Evolutionary conservation across 441 rosid genomes (phyloP), one percentile per base, ranked within the genome.

Genomic region (Macaranga tanarius): DNA sequence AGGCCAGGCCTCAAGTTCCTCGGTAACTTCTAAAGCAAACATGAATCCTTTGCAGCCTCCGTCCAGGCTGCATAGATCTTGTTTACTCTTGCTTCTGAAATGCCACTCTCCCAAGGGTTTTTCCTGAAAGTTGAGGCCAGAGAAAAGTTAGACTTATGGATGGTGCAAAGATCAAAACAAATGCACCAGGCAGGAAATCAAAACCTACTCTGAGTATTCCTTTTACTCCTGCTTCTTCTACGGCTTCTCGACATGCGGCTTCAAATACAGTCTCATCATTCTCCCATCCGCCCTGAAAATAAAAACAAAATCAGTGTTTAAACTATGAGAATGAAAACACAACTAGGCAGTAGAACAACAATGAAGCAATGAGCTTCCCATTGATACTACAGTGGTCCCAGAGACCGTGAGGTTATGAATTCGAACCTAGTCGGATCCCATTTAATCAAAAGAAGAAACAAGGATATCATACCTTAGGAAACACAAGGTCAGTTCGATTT

Each of bases 231-330:
- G 98, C 96, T 76, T 93, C 98, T 84, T 93, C 98, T 58, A 85
- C 75, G 26, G 98, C 92, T 86, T 91, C 98, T 25, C 98, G 94
- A 75, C 94, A 79, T 16, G 98, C 98, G 64, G 98, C 97, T 84
- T 93, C 93, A 31, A 73, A 72, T 48, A 88, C 77, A 54, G 97
- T 88, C 79, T 93, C 98, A 77, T 93, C 98, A 79, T 93, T 83
- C 77, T 93, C 98, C 98, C 98, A 93, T 74, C 97, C 98, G 59
- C 98, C 98, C 97, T 91, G 78, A 68, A 22, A 78, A 25, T 19
- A 23, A 23, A 50, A 66, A 10, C 34, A 26, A 22, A 11, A 23
- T 0, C 52, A 64, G 6, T 20, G 51, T 20, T 58, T 8, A 44
- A 16, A n/a, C 26, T 25, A 50, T n/a, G 5, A 10, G 2, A 15